These are phyloP conservation scores for Phytophthora aleatoria DNA, from an alignment of 352 stramenopile genomes.

Conservation along the genomic window DNA sequence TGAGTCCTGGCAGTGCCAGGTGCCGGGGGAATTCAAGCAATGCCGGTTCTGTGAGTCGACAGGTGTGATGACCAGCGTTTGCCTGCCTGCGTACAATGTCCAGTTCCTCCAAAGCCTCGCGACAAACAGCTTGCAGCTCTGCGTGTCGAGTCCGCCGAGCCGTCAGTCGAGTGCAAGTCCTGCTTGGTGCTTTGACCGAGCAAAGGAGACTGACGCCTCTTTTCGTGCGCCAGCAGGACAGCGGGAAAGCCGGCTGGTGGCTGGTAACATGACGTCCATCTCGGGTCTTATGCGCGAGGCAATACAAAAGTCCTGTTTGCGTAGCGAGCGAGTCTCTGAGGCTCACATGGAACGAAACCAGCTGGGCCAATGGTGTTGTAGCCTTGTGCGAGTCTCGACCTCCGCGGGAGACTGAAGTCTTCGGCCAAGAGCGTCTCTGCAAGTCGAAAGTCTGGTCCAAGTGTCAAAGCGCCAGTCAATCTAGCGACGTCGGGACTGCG, in stretches of 20 bases:
- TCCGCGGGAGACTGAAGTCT: conserved; percentile 17
- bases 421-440: conserved; percentile 14
- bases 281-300: conserved; percentile 27
- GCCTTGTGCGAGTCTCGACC: conserved; percentile 11
- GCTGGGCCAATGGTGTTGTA: conserved; percentile 24
- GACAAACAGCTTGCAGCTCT: conserved; percentile 25
- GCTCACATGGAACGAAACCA: conserved; percentile 18
- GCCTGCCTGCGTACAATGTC: conserved; percentile 14
- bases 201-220: conserved; percentile 32
- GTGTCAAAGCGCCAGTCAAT: conserved; percentile 14
- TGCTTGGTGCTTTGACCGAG: conserved; percentile 11
- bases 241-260: conserved; percentile 32
- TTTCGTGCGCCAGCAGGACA: conserved; percentile 18
- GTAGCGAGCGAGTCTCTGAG: background rate
- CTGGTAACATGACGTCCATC: conserved; percentile 29
- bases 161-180: conserved; percentile 6
- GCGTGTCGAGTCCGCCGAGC: background rate
- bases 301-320: conserved; percentile 11
- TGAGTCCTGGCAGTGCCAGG: conserved; percentile 14
- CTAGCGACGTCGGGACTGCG: too few species aligned
- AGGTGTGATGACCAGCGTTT: conserved; percentile 6
- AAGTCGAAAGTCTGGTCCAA: conserved; percentile 14
- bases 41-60: conserved; percentile 6
- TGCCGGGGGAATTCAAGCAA: conserved; percentile 16
- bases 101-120: conserved; percentile 31